Evolutionary conservation across 2,329 filamentous ascomycete species (phyloP), one percentile per base, ranked within the genome.

Genomic region (Neofusicoccum sp.): DNA sequence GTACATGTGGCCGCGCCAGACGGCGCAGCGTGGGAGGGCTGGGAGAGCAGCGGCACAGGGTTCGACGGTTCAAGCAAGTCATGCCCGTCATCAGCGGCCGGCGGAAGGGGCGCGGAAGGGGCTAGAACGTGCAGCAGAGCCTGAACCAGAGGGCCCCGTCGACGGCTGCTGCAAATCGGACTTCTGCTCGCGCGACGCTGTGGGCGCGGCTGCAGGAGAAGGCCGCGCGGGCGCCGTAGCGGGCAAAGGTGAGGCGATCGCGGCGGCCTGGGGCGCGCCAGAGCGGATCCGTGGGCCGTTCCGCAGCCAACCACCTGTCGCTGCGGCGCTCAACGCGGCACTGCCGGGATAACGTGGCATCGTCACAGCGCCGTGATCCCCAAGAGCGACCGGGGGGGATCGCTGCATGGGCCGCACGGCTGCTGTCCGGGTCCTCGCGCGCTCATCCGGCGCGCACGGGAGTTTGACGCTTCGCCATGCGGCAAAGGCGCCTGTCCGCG

Each of bases 291-390:
- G 24, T 33, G 40, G 40, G 26, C 54, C 54, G 40, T 31, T 36
- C 54, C 54, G 40, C 54, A 41, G 28, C 54, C 54, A 58, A 58
- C 41, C 40, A 58, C 16, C 54, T 34, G 36, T 12, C 24, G 26
- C 26, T 34, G 20, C 31, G 51, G 36, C 36, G 9, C 38, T 26
- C 41, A 20, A 26, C 16, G 26, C 28, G 54, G 31, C 31, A 28
- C 38, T 20, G 56, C 53, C 53, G 28, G 38, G 45, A n/a, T 45
- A 28, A 38, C 49, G 49, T 38, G 34, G 49, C 49, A 38, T 40
- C 49, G 38, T 33, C 28, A 36, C 48, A 38, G 40, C 8, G 11
- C n/a, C 49, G n/a, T 28, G 49, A 38, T 54, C 33, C 33, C 5
- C 31, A 49, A n/a, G 51, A 40, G 38, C 38, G 26, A 41, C 44